Conservation (phyloP, 2,329 filamentous ascomycete species). For the Cryoendolithus antarcticus region DNA sequence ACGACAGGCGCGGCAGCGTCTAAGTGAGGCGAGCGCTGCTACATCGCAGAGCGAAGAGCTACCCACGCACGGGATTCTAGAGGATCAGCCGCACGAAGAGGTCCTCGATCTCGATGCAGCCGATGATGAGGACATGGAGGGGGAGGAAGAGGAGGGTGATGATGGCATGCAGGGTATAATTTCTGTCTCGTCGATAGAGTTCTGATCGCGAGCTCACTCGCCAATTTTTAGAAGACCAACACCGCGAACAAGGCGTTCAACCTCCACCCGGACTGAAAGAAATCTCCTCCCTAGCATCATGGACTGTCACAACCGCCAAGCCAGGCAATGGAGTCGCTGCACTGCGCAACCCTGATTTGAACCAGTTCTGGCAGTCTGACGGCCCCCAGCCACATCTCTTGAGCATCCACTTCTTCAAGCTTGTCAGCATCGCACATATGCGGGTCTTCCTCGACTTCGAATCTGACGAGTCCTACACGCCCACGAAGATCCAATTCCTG, state of each 20-base stretch:
- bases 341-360: slow-evolving; percentile 59
- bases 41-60: neutral
- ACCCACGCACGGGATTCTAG: too few relatives aligned
- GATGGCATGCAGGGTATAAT: neutral
- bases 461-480: slow-evolving; percentile 91
- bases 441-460: slow-evolving; percentile 84
- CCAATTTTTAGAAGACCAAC: too few relatives aligned
- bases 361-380: slow-evolving; percentile 74
- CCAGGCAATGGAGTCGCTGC: slow-evolving; percentile 68
- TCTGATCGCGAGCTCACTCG: neutral
- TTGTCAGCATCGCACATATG: slow-evolving; percentile 64
- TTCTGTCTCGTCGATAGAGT: neutral
- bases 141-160: slow-evolving; percentile 1
- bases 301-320: slow-evolving; percentile 72
- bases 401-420: slow-evolving; percentile 75
- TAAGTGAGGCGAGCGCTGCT: slow-evolving; percentile 6
- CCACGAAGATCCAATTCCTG: slow-evolving; percentile 78
- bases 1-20: slow-evolving; percentile 6
- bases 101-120: too few relatives aligned
- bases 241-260: too few relatives aligned
- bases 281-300: slow-evolving; percentile 71
- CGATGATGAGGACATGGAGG: neutral
- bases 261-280: slow-evolving; percentile 52
- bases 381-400: slow-evolving; percentile 72
- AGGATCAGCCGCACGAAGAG: too few relatives aligned